phyloP scores from a whole-genome alignment of 2,329 filamentous ascomycete genomes.

The Alternaria sp. region DNA sequence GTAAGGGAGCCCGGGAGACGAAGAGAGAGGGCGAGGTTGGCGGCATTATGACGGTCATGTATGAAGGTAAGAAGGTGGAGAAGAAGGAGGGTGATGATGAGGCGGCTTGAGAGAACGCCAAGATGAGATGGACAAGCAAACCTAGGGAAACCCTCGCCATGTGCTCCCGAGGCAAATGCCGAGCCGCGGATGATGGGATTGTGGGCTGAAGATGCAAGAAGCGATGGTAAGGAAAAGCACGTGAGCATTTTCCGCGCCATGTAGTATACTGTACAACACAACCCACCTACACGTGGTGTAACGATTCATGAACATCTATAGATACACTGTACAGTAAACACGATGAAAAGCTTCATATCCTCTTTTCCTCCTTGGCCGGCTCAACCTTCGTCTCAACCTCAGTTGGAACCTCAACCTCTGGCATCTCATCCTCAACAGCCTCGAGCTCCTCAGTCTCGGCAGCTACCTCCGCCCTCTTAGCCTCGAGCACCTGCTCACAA shows the following conservation, averaged over 20 bases:
- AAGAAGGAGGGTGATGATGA: conserved; percentile 16
- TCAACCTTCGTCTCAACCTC: neutral
- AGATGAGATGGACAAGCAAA: neutral
- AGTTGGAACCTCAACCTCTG: neutral
- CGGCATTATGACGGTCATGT: conserved; percentile 39
- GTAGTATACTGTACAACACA: conserved; percentile 8
- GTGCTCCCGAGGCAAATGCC: neutral
- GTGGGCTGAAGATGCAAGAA: neutral
- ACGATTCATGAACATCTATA: conserved; percentile 19
- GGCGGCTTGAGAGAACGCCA: neutral
- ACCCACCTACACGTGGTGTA: conserved; percentile 5
- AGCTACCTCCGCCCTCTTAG: conserved; percentile 15
- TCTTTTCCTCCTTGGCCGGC: conserved; percentile 11
- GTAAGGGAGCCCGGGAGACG: conserved; percentile 33
- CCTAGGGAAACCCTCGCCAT: neutral
- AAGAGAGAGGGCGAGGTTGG: conserved; percentile 39
- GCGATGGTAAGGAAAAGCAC: neutral
- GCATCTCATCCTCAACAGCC: neutral
- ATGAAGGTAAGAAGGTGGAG: conserved; percentile 35
- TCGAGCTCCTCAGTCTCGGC: conserved; percentile 1
- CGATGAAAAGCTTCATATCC: neutral
- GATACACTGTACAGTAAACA: conserved; percentile 24
- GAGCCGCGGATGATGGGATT: neutral
- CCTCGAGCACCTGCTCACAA: conserved; percentile 15
- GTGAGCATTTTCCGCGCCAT: neutral